Conservation (phyloP, 2,329 filamentous ascomycete species). For the Trichophyton schoenleinii region DNA sequence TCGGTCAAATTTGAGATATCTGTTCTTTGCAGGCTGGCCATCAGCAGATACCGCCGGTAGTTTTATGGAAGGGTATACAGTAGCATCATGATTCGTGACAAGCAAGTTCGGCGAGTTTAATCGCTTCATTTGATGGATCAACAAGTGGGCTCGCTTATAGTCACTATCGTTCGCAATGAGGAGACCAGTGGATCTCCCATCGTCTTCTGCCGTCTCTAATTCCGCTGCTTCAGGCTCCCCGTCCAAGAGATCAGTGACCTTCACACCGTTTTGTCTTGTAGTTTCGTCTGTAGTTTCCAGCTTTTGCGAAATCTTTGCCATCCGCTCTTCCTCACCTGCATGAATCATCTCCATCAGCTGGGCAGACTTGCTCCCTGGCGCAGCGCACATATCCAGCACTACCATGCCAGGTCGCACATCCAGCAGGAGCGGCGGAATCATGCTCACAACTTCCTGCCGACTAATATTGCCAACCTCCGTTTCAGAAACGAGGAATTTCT, state of each 20-base stretch:
- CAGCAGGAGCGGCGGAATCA: constrained; percentile 93
- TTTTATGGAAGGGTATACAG: constrained; percentile 83
- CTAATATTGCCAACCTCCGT: constrained; percentile 96
- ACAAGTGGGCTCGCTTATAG: constrained; percentile 92
- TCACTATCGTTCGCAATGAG: constrained; percentile 93
- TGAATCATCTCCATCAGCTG: constrained; percentile 94
- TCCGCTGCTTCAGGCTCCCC: constrained; percentile 35
- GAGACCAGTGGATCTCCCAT: constrained; percentile 78
- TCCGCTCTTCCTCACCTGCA: constrained; percentile 75
- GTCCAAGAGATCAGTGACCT: constrained; percentile 17
- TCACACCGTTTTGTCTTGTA: constrained; percentile 15
- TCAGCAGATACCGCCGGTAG: constrained; percentile 47
- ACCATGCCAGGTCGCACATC: constrained; percentile 84
- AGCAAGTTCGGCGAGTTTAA: constrained; percentile 92
- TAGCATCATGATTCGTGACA: constrained; percentile 96
- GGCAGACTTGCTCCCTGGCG: constrained; percentile 91
- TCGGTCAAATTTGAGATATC: constrained; percentile 91
- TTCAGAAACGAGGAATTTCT: constrained; percentile 95
- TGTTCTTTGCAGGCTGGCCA: constrained; percentile 42
- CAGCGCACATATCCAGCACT: constrained; percentile 90
- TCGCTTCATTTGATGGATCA: constrained; percentile 95
- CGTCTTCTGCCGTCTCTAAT: constrained; percentile 51
- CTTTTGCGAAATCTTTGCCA: constrained; percentile 56
- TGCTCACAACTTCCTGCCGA: constrained; percentile 93
- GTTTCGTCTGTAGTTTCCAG: constrained; percentile 45